Evolutionary conservation across 495 filamentous ascomycete genomes (phyloP), one percentile per base, ranked within the genome.

Genomic region (Penicillium flavigenum): DNA sequence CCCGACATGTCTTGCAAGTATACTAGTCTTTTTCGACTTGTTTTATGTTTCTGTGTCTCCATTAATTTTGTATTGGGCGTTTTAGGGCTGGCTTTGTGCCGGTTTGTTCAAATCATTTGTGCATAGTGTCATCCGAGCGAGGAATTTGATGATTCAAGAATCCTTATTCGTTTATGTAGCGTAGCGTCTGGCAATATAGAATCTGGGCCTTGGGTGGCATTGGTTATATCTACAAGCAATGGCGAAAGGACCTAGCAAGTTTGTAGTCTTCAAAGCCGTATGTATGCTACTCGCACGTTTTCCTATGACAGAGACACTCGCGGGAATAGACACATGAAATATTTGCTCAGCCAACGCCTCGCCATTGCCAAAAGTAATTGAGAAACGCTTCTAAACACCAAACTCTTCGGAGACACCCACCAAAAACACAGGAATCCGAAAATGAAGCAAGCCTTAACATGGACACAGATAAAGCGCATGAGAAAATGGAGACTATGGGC

Each of bases 351-450:
- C 48, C 49, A 74, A 76, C 73, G 71, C 71, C 73, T 68, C 58
- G 63, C 72, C 67, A 61, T 63, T 69, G 65, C 63, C 61, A 58
- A 69, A 66, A 59, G 22, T 32, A 47, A 47, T 45, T 38, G 11
- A 58, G 56, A 60, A 72, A 68, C 65, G 63, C 69, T 69, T 67
- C 65, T 64, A 58, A 72, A 73, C 64, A 72, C 67, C 63, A 52
- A 47, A 39, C 22, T 55, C 43, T 47, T 55, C 52, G 22, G 31
- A 47, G 31, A 47, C 19, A 39, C 42, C 43, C 1, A 27, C 51
- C 51, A 46, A 17, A 29, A 38, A 20, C 42, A 47, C 20, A 38
- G 39, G 8, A 20, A 54, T 36, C 17, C 14, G 42, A 19, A 19
- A 24, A 54, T 26, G 22, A 52, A 47, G 41, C 26, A 48, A 44